A percentile compares a stretch with the other conserved stretches of the same genome.
Evolutionary conservation across 345 rosid genomes (phyloP).

Genomic region (Angophora floribunda): DNA sequence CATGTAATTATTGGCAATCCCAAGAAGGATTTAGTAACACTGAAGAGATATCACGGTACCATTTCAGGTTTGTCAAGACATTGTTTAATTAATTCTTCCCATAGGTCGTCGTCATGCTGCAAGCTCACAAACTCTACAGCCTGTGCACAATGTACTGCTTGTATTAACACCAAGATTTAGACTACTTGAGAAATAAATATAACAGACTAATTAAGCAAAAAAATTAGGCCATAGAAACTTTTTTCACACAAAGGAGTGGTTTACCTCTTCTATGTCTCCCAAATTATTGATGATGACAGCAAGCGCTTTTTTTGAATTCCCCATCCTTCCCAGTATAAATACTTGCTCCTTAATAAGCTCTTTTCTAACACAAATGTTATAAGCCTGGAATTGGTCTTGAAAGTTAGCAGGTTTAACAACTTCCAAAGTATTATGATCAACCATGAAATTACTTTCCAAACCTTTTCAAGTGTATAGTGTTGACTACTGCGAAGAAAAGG

Average conservation of each 20-base stretch:
- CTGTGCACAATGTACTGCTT: slow-evolving; percentile 33
- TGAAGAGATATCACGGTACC: slow-evolving; percentile 25
- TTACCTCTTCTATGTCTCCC: slow-evolving; percentile 97
- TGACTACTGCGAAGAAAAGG: slow-evolving; percentile 97
- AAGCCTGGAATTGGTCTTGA: slow-evolving; percentile 54
- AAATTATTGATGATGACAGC: slow-evolving; percentile 82
- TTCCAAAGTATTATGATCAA: not conserved
- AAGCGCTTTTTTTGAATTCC: slow-evolving; percentile 85
- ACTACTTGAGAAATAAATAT: not conserved
- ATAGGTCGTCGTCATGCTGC: slow-evolving; percentile 98
- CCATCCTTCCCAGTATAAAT: slow-evolving; percentile 97
- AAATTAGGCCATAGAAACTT: not conserved
- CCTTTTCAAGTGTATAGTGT: slow-evolving; percentile 97
- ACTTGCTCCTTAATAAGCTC: slow-evolving; percentile 91
- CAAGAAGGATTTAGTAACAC: not conserved
- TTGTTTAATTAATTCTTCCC: slow-evolving; percentile 98
- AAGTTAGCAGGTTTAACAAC: slow-evolving; percentile 1
- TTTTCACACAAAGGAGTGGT: not conserved
- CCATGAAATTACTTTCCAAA: slow-evolving; percentile 18
- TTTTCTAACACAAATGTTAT: slow-evolving; percentile 73
- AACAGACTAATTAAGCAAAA: not conserved
- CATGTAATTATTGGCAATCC: not conserved
- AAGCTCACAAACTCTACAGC: slow-evolving; percentile 94
- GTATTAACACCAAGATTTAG: not conserved
- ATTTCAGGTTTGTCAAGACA: slow-evolving; percentile 96